These are phyloP conservation scores for Tuber umbilicatum DNA, from an alignment of 495 filamentous ascomycete species.

Conservation along the genomic window DNA sequence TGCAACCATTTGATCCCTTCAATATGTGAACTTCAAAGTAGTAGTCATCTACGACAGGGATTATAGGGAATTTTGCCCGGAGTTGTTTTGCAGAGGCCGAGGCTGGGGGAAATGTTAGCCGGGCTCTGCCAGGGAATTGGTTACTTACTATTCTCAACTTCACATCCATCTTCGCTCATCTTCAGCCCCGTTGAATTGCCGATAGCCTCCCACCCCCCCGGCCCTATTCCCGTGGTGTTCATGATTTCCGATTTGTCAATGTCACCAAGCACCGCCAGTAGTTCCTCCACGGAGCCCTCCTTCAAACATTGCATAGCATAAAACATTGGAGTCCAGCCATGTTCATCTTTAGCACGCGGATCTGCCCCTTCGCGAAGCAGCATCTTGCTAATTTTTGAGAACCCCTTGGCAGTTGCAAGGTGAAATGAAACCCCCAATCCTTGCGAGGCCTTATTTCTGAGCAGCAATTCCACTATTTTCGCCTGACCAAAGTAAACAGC, in stretches of 20 bases:
- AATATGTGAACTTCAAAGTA: constrained; percentile 13
- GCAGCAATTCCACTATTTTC: constrained; percentile 3
- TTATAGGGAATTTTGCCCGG: background rate
- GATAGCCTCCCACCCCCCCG: background rate
- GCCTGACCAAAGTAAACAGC: constrained; percentile 4
- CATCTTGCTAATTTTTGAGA: background rate
- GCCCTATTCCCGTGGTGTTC: background rate
- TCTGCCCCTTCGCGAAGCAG: constrained; percentile 11
- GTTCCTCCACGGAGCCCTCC: background rate
- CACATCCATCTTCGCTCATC: constrained; percentile 10
- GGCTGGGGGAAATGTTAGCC: background rate
- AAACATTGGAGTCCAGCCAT: constrained; percentile 15
- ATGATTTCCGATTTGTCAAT: background rate
- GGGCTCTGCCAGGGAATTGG: background rate
- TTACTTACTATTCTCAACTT: constrained; percentile 12
- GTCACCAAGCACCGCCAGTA: background rate
- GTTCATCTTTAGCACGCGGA: background rate
- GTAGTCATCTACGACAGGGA: background rate
- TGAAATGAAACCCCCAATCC: constrained; percentile 4
- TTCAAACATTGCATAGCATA: constrained; percentile 15
- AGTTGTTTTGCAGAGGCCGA: background rate
- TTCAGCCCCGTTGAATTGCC: background rate
- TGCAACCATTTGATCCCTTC: background rate
- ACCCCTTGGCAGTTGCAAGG: constrained; percentile 8
- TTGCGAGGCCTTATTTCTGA: background rate